Base-by-base conservation (phyloP, 2,329 filamentous ascomycete genomes). In the Diaporthe capsici region DNA sequence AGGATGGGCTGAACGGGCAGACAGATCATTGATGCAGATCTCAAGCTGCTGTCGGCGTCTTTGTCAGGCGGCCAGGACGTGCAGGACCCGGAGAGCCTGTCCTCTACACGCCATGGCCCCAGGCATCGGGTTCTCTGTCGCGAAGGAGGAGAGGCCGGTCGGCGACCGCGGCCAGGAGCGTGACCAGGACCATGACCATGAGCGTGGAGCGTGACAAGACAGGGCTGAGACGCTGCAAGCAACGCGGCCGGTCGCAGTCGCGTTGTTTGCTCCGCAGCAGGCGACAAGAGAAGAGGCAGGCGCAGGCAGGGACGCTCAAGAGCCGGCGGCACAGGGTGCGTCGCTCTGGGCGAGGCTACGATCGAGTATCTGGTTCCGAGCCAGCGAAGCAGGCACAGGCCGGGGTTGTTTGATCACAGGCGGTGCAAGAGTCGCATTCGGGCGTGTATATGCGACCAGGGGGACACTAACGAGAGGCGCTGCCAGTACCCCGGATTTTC, bases 11-110 rank as follows among this genome's bases (percentile, higher is more conserved):
- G 71, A 37, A 61, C 49, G 58, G 75, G 65, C 79, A 78, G 77
- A 75, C 71, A 79, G 79, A 80, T 81, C 80, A 76, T 61, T 76
- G 77, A 73, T 65, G 72, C 73, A 81, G 80, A 80, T 81, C 79
- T 80, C 73, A 74, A 74, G 77, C 77, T 77, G 74, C 75, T 79
- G 78, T 76, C 78, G 77, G 77, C 76, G 79, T 78, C 77, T 47
- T 79, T 58, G 76, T 76, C 74, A 76, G 73, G 44, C 71, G 51
- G 73, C 75, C 44, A 71, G 57, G 61, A 47, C 60, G 61, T 58
- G 60, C 49, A 60, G 60, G 17, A n/a, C 6, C 5, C 22, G 60
- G 31, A 67, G 28, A 44, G 51, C n/a, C n/a, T 72, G 25, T 73
- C 39, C 47, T 71, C 28, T 67, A 42, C 28, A 58, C 63, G 51